phyloP scores from a whole-genome alignment of 306 rosid species.

The Hippophae tibetana region DNA sequence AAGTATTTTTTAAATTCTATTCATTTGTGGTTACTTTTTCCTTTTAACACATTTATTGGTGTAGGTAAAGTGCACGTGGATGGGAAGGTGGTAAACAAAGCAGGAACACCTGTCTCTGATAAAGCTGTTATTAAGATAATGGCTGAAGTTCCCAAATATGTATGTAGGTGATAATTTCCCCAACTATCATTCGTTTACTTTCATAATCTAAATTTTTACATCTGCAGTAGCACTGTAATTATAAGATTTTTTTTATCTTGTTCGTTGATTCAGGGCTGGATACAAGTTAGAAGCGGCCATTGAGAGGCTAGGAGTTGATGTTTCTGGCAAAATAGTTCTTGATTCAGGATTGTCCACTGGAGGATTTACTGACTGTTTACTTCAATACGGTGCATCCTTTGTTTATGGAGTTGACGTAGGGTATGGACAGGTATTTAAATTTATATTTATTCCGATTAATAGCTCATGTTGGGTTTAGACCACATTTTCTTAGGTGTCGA shows the following conservation, averaged over 20 bases:
- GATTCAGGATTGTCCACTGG: slow-evolving; percentile 95
- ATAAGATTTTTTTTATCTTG: slow-evolving; percentile 9
- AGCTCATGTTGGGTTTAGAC: not conserved
- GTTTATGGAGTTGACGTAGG: slow-evolving; percentile 95
- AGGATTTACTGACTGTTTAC: slow-evolving; percentile 92
- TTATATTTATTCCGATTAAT: not conserved
- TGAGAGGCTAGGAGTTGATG: slow-evolving; percentile 63
- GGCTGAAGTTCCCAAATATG: slow-evolving; percentile 92
- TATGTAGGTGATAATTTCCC: slow-evolving; percentile 82
- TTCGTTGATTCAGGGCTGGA: slow-evolving; percentile 60
- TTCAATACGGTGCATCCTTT: slow-evolving; percentile 82
- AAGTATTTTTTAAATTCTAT: not conserved
- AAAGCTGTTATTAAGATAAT: slow-evolving; percentile 65
- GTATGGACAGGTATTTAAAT: slow-evolving; percentile 70
- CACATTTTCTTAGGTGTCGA: not conserved
- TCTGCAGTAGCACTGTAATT: slow-evolving; percentile 2
- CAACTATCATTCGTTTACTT: slow-evolving; percentile 23
- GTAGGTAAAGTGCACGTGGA: slow-evolving; percentile 78
- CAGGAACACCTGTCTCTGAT: slow-evolving; percentile 75
- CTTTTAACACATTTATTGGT: slow-evolving; percentile 12
- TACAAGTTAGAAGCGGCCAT: slow-evolving; percentile 90
- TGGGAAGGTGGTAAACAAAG: slow-evolving; percentile 73
- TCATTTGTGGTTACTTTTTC: not conserved
- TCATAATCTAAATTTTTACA: not conserved
- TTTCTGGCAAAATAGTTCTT: slow-evolving; percentile 75